Evolutionary conservation across 1,139 yeast species (phyloP), one percentile per base, ranked within the genome.

Genomic region (Blastobotrys capitulatus): DNA sequence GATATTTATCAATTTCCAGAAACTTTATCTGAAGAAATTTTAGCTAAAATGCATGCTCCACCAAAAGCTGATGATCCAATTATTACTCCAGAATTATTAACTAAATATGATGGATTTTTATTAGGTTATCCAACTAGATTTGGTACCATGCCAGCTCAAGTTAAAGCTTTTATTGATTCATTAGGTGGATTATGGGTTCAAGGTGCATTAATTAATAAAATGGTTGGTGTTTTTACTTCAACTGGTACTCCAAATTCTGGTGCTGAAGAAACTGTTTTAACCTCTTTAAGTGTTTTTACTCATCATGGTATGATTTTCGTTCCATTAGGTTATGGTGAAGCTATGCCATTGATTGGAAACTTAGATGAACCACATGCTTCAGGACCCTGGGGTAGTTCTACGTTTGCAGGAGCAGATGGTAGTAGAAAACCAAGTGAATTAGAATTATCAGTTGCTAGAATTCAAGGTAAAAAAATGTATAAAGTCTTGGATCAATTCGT

Each of bases 371-470:
- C 80, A 52, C 94, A 84, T 66, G 95, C 95, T 65, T 85, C 85
- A 57, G 82, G 92, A 49, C 79, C 95, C 52, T 86, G 92, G 89
- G 95, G 95, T n/a, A n/a, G n/a, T n/a, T n/a, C n/a, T n/a, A n/a
- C n/a, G n/a, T n/a, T n/a, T n/a, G n/a, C n/a, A n/a, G n/a, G n/a
- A n/a, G n/a, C n/a, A n/a, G n/a, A n/a, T n/a, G n/a, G n/a, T n/a
- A n/a, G n/a, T n/a, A n/a, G n/a, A n/a, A n/a, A n/a, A n/a, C n/a
- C n/a, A n/a, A n/a, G n/a, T n/a, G n/a, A n/a, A n/a, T n/a, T n/a
- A n/a, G n/a, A n/a, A n/a, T n/a, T n/a, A n/a, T n/a, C n/a, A n/a
- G n/a, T n/a, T n/a, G n/a, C n/a, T n/a, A n/a, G n/a, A n/a, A n/a
- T n/a, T n/a, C n/a, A n/a, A n/a, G n/a, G n/a, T n/a, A n/a, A n/a